These are phyloP conservation scores for Blastobotrys elegans DNA, from an alignment of 1,139 yeast genomes.

Conservation along the genomic window DNA sequence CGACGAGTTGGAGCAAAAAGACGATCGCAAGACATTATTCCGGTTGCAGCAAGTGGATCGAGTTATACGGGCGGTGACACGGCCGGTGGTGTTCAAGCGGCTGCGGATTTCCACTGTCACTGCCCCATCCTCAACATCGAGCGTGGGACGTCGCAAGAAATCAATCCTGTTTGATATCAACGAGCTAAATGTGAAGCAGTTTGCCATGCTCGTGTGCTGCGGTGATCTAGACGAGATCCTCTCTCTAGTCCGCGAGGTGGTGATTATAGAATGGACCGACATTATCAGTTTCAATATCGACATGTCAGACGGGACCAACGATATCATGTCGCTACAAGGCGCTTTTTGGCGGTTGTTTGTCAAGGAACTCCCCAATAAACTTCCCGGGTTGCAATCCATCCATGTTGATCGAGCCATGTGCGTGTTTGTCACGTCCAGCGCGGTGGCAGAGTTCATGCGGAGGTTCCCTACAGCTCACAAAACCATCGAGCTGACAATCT, in stretches of 20 bases:
- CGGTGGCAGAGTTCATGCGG: background rate
- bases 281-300: background rate
- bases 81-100: constrained; percentile 1
- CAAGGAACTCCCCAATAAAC: background rate
- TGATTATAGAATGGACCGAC: background rate
- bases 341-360: background rate
- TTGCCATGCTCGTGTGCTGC: background rate
- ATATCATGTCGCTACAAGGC: background rate
- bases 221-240: background rate
- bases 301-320: background rate
- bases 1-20: background rate
- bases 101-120: background rate
- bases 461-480: background rate
- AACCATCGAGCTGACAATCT: background rate
- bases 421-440: background rate
- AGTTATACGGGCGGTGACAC: background rate
- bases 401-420: constrained; percentile 1
- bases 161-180: background rate
- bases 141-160: background rate
- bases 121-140: background rate
- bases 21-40: background rate
- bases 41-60: background rate
- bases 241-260: background rate
- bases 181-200: background rate
- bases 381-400: background rate